phyloP scores from a whole-genome alignment of 352 stramenopile species.

The Globisporangium apiculatum region DNA sequence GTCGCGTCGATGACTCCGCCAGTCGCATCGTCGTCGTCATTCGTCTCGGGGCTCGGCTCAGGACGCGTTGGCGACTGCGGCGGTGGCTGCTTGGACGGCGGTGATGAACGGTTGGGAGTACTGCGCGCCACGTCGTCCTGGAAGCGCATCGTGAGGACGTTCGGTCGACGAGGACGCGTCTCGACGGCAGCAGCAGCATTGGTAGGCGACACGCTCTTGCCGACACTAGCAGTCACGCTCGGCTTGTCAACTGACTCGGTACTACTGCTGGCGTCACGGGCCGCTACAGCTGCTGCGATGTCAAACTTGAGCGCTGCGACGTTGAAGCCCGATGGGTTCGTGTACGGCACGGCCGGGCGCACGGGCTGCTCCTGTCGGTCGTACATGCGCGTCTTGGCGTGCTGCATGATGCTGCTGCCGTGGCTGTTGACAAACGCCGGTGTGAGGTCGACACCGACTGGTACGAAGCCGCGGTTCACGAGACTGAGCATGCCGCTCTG shows the following conservation, averaged over 20 bases:
- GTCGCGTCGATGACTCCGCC: constrained; percentile 14
- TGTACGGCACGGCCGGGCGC: constrained; percentile 33
- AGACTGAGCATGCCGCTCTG: constrained; percentile 58
- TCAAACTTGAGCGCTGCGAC: constrained; percentile 77
- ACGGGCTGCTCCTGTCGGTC: constrained; percentile 44
- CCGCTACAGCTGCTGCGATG: constrained; percentile 19
- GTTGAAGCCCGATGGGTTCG: constrained; percentile 64
- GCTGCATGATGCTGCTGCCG: constrained; percentile 40
- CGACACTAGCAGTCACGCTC: too few species aligned
- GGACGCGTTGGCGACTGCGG: constrained; percentile 4
- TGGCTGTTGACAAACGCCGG: constrained; percentile 48
- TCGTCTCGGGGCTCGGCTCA: constrained; percentile 14
- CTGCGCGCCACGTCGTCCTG: constrained; percentile 11
- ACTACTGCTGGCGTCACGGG: not conserved
- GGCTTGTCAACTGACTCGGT: not conserved
- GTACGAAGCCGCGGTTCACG: constrained; percentile 64
- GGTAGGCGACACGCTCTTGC: not conserved
- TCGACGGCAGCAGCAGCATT: not conserved
- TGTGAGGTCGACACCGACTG: constrained; percentile 50
- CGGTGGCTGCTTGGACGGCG: constrained; percentile 6
- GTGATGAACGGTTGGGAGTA: not conserved
- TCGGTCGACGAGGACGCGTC: constrained; percentile 8
- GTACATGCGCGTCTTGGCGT: constrained; percentile 44
- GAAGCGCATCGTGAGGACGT: constrained; percentile 24
- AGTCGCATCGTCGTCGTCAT: constrained; percentile 17